Conservation (phyloP, 306 rosid species). For the Morella rubra region DNA sequence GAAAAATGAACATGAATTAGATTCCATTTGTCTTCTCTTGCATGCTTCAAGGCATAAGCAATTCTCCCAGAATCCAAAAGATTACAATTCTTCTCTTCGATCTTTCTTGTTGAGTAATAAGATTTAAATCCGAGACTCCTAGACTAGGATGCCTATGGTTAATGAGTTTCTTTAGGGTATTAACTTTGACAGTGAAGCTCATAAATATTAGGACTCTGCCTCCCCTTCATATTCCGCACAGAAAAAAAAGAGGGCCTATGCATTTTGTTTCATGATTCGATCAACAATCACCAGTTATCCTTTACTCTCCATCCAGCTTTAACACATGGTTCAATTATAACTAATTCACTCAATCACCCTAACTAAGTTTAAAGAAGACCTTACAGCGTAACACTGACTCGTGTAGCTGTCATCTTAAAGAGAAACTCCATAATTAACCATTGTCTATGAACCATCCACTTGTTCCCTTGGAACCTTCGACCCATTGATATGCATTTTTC, state of each 20-base stretch:
- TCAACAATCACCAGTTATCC: background rate
- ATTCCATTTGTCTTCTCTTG: background rate
- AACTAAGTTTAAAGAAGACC: background rate
- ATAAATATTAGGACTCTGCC: background rate
- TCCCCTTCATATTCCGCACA: background rate
- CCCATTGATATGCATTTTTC: too few relatives aligned
- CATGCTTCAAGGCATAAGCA: constrained; percentile 1
- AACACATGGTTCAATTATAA: background rate
- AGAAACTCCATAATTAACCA: too few relatives aligned
- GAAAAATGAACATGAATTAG: background rate
- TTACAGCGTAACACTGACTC: too few relatives aligned
- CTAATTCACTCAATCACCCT: background rate
- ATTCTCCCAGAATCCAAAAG: background rate
- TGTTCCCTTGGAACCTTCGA: too few relatives aligned
- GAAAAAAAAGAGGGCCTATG: background rate
- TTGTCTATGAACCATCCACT: too few relatives aligned
- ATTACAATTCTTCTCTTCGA: background rate
- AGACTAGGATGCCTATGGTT: background rate
- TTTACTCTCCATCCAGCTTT: background rate
- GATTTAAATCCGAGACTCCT: background rate
- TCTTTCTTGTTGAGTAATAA: background rate
- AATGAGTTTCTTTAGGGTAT: background rate
- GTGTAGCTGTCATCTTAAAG: background rate
- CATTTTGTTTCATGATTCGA: too few relatives aligned
- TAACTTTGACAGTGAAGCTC: background rate